Evolutionary conservation across 495 filamentous ascomycete genomes (phyloP).

Genomic region (Mytilinidion resinicola): DNA sequence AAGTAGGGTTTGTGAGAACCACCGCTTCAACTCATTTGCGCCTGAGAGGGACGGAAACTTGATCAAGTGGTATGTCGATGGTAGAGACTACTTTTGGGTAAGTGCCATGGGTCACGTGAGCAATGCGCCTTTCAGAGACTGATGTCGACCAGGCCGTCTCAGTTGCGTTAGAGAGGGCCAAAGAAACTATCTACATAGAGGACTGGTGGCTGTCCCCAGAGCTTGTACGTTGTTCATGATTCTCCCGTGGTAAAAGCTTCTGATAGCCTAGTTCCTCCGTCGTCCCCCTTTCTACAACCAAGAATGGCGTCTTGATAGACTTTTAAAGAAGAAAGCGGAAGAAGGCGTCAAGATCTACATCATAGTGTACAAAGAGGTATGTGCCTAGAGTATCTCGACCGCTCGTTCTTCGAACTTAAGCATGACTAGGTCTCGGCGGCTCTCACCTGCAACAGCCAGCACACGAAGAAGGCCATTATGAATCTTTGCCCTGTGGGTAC

Average conservation of each 20-base stretch:
- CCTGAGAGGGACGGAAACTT: conserved; percentile 77
- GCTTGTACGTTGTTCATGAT: conserved; percentile 35
- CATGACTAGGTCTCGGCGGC: conserved; percentile 55
- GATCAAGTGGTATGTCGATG: conserved; percentile 97
- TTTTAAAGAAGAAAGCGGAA: conserved; percentile 83
- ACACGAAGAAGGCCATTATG: conserved; percentile 85
- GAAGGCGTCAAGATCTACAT: conserved; percentile 92
- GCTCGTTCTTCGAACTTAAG: conserved; percentile 24
- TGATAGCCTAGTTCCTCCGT: conserved; percentile 57
- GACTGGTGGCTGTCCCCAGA: conserved; percentile 98
- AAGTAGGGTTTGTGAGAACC: conserved; percentile 59
- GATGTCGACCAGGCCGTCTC: conserved; percentile 55
- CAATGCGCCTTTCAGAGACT: not conserved
- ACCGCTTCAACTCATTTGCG: conserved; percentile 84
- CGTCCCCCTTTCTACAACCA: conserved; percentile 73
- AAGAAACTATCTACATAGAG: conserved; percentile 89
- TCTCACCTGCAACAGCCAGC: conserved; percentile 82
- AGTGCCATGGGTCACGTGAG: conserved; percentile 20
- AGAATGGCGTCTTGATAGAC: conserved; percentile 81
- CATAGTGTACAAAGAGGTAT: conserved; percentile 78
- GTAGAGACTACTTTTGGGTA: conserved; percentile 79
- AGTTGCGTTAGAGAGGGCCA: conserved; percentile 74
- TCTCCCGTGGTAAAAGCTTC: not conserved
- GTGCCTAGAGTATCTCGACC: not conserved
- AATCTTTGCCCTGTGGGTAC: conserved; percentile 70